Base-by-base conservation (phyloP, 1,284 basidiomycete species). In the Melampsora americana region DNA sequence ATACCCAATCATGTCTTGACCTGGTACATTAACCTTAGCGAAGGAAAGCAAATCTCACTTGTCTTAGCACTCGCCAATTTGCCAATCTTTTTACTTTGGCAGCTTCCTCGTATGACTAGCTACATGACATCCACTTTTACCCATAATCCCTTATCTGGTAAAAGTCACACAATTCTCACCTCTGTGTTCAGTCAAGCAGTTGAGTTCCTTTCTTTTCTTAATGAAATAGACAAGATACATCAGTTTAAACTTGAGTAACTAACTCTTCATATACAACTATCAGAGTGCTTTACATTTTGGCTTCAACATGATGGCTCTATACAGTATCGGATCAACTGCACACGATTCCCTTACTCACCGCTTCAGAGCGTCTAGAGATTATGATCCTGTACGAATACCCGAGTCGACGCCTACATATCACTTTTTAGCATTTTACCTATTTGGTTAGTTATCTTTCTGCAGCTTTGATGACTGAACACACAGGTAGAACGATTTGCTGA, bases 251-350 rank as follows among this genome's bases (percentile, higher is more conserved):
- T 73, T 18, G 16, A 12, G 42, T 66, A 28, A 66, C 39, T 26
- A 6, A 12, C 16, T 7, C 7, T 23, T 66, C 3, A 42, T 66
- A 23, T n/a, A 9, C 26, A n/a, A 26, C 20, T 18, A 35, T 30
- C 23, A 74, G 72, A 56, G 61, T 74, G 56, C 65, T 35, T 59
- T 74, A 12, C 72, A 74, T 53, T 67, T 74, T 61, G 72, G 64
- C n/a, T 74, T 74, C 26, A 74, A 74, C n/a, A 74, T 74, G 72
- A n/a, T 74, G 20, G 72, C 72, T n/a, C 44, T 74, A 39, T 67
- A 74, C 60, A 74, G 72, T 59, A 74, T 74, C 28, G 72, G 72
- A 16, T 74, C 72, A n/a, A 67, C 72, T 5, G 72, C 72, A 5
- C 72, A 74, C 66, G 72, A 74, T 32, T 66, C 35, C 46, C 53